Conservation (phyloP, 331 rosid genomes). For the Rhamnella rubrinervis region DNA sequence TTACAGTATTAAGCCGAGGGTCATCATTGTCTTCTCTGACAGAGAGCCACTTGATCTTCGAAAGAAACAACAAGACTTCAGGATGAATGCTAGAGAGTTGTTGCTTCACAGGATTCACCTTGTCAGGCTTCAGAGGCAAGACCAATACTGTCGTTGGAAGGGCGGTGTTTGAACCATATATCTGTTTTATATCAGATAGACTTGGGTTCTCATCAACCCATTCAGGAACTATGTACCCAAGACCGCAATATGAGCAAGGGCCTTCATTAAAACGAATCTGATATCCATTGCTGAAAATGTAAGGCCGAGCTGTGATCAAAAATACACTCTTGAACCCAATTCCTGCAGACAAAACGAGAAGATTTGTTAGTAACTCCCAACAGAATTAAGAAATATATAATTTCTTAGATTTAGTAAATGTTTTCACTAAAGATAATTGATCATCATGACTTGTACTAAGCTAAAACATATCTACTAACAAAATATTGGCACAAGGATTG, state of each 20-base stretch:
- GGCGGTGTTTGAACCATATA: constrained; percentile 40
- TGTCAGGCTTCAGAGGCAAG: constrained; percentile 66
- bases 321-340: constrained; percentile 93
- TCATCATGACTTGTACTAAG: too few species aligned
- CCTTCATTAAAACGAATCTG: constrained; percentile 63
- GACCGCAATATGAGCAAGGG: constrained; percentile 64
- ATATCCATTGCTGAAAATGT: constrained; percentile 76
- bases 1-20: constrained; percentile 36
- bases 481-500: too few species aligned
- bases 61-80: constrained; percentile 58
- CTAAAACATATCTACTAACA: too few species aligned
- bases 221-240: constrained; percentile 75
- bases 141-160: constrained; percentile 61
- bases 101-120: constrained; percentile 54
- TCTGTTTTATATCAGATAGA: constrained; percentile 35
- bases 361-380: not conserved
- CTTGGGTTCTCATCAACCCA: constrained; percentile 72
- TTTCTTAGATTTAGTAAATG: too few species aligned
- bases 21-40: constrained; percentile 52
- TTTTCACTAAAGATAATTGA: too few species aligned
- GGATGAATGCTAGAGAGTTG: constrained; percentile 71
- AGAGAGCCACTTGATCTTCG: constrained; percentile 60
- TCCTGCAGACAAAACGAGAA: constrained; percentile 44
- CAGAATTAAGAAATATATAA: not conserved
- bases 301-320: constrained; percentile 62